A percentile compares a stretch with the other conserved stretches of the same genome.
Evolutionary conservation across 2,329 filamentous ascomycete species (phyloP).

Genomic region (Drechslerella coelobrocha): DNA sequence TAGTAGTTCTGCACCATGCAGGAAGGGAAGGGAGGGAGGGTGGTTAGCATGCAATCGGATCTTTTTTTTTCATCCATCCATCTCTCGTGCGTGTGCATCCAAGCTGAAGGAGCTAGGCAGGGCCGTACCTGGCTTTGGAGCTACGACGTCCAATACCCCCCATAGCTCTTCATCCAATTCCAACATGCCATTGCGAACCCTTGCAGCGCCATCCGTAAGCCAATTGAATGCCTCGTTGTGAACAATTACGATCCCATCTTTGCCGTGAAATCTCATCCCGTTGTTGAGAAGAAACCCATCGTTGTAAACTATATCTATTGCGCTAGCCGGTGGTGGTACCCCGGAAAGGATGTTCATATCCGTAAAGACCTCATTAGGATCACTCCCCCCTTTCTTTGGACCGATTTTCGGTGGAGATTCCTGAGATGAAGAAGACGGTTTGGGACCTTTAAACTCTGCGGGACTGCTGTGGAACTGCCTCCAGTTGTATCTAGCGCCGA

Average conservation of each 20-base stretch:
- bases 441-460: slow-evolving; percentile 20
- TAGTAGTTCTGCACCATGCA: slow-evolving; percentile 70
- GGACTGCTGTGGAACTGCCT: slow-evolving; percentile 33
- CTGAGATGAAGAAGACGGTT: slow-evolving; percentile 5
- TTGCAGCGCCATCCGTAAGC: slow-evolving; percentile 61
- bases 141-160: slow-evolving; percentile 77
- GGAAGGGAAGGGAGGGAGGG: slow-evolving; percentile 8
- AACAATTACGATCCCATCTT: slow-evolving; percentile 77
- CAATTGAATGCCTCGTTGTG: slow-evolving; percentile 88
- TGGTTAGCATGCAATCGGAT: slow-evolving; percentile 19
- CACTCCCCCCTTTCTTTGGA: slow-evolving; percentile 41
- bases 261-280: slow-evolving; percentile 72
- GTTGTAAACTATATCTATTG: slow-evolving; percentile 79
- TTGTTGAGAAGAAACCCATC: slow-evolving; percentile 89
- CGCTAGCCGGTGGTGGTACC: slow-evolving; percentile 77
- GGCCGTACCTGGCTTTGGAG: slow-evolving; percentile 81
- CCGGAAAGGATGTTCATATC: slow-evolving; percentile 79
- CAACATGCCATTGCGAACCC: slow-evolving; percentile 76
- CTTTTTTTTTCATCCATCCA: slow-evolving; percentile 15
- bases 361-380: slow-evolving; percentile 62
- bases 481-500: slow-evolving; percentile 17
- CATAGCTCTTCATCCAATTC: slow-evolving; percentile 75
- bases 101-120: not conserved
- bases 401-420: slow-evolving; percentile 31
- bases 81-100: not conserved